Base-by-base conservation (phyloP, 148 eudicot species). In the Rhododendron vialii region DNA sequence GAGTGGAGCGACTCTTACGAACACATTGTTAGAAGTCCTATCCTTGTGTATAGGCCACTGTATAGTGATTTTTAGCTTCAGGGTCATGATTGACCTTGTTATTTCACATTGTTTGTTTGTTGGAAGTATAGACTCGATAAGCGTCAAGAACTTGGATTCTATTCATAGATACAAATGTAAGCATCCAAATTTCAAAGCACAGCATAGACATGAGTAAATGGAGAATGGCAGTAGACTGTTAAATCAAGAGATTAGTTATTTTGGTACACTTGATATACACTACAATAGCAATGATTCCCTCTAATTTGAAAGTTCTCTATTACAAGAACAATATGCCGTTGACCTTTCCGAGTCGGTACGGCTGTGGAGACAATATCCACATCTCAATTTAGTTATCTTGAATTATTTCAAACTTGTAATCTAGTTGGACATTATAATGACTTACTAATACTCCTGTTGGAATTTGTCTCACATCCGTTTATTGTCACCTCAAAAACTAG, bases 11-110 rank as follows among this genome's bases (percentile, higher is more conserved):
- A 91, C 33, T 61, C 87, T 2, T n/a, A 65, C 33, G 89, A 74
- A 83, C 93, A 91, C 82, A 83, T 35, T 35, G 99, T 93, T 3
- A 91, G 90, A 63, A 95, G 96, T 84, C 96, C 96, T 28, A 92
- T 95, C 67, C 75, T 94, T 6, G 91, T 94, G 43, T 95, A 85
- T 55, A 88, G 87, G 17, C 24, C 53, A 41, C 22, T 20, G 12
- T 73, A 22, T 61, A 24, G n/a, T 24, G 67, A 61, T 61, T 61
- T 61, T 61, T 61, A 61, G 67, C 67, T 61, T 22, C 67, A 1
- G 10, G 67, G 67, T 61, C 67, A 22, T 61, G 67, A 61, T 61
- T 61, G 26, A 10, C 67, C 67, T 61, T 22, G 67, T 7, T 61
- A 20, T 22, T 61, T 61, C 26, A 61, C 26, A 7, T 22, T 61